Percentiles rank a stretch among this genome's conserved stretches.
Conservation (phyloP, 805 yeast genomes). For the Wickerhamiella slavikovae region DNA sequence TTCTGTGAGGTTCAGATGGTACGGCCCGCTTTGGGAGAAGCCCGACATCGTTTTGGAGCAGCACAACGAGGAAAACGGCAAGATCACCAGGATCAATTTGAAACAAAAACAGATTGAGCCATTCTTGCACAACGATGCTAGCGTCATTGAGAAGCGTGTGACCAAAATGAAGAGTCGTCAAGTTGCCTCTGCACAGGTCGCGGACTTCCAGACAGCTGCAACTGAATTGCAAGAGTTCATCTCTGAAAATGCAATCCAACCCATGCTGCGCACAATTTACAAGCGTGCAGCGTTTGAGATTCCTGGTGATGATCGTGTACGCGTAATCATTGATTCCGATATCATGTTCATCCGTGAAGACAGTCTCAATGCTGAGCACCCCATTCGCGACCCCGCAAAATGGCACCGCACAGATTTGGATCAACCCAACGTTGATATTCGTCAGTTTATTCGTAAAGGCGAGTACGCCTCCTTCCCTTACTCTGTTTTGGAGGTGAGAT, state of each 20-base stretch:
- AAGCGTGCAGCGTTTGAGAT: conserved; percentile 93
- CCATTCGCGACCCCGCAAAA: conserved; percentile 66
- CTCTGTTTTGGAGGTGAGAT: conserved; percentile 65
- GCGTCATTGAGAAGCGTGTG: conserved; percentile 28
- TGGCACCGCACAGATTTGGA: conserved; percentile 94
- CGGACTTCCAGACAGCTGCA: conserved; percentile 32
- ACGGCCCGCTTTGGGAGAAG: conserved; percentile 55
- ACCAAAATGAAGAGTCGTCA: conserved; percentile 45
- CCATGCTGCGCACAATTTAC: conserved; percentile 68
- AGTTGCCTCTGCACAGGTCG: conserved; percentile 29
- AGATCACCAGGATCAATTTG: conserved; percentile 39
- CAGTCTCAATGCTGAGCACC: conserved; percentile 60
- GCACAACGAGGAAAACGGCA: conserved; percentile 28
- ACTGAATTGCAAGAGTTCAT: conserved; percentile 44
- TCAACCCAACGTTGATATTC: conserved; percentile 41
- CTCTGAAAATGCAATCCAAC: conserved; percentile 47
- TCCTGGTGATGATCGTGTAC: conserved; percentile 87
- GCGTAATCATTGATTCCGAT: conserved; percentile 81
- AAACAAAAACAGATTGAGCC: conserved; percentile 69
- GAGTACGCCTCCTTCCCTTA: conserved; percentile 65
- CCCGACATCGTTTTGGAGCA: conserved; percentile 69
- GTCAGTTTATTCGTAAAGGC: conserved; percentile 62
- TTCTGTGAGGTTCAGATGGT: conserved; percentile 75
- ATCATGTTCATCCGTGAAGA: conserved; percentile 79
- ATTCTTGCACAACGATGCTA: conserved; percentile 35